A percentile compares a stretch with the other conserved stretches of the same genome.
Evolutionary conservation across 371 early-diverging fungal genomes (phyloP).

Genomic region (Mortierella sp.): DNA sequence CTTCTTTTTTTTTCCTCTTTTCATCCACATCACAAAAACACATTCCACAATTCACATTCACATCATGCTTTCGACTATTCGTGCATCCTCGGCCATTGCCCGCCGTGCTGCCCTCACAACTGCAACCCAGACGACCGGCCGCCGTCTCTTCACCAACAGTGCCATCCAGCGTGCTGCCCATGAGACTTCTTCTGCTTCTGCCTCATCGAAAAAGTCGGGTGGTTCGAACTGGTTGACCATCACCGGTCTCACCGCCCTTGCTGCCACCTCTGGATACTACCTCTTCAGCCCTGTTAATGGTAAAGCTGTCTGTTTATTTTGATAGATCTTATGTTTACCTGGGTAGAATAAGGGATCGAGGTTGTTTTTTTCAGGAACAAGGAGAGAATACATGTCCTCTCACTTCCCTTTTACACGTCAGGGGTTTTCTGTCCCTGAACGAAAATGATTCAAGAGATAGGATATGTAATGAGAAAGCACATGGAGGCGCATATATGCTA

Average conservation of each 20-base stretch:
- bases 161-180: constrained; percentile 37
- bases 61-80: constrained; percentile 46
- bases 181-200: constrained; percentile 12
- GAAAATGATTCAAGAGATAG: too few species aligned
- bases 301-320: background rate
- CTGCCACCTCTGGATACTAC: constrained; percentile 55
- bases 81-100: constrained; percentile 22
- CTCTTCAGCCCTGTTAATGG: constrained; percentile 57
- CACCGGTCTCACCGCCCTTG: constrained; percentile 44
- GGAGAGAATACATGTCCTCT: too few species aligned
- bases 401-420: too few species aligned
- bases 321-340: too few species aligned
- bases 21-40: background rate
- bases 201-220: constrained; percentile 10
- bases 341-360: background rate
- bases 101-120: constrained; percentile 27
- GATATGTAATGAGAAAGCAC: too few species aligned
- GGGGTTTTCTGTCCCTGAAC: too few species aligned
- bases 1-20: constrained; percentile 2
- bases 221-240: constrained; percentile 54
- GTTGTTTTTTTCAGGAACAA: too few species aligned
- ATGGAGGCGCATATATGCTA: background rate
- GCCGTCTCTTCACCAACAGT: constrained; percentile 39
- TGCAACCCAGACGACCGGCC: constrained; percentile 16
- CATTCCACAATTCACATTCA: background rate